Evolutionary conservation across 2,329 filamentous ascomycete genomes (phyloP).

Genomic region (Knufia fluminis): DNA sequence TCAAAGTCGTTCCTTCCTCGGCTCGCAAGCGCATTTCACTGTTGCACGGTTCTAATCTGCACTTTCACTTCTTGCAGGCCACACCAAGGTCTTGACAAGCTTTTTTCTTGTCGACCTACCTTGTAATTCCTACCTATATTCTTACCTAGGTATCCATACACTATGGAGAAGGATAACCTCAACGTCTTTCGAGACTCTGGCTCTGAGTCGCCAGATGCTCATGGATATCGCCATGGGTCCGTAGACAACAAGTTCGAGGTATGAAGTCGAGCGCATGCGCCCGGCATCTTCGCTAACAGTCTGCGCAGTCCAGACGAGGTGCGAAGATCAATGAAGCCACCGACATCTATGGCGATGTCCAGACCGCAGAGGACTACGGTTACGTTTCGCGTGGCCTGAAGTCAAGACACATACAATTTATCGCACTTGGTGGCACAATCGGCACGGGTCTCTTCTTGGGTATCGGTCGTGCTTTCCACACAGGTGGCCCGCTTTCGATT

Average conservation of each 20-base stretch:
- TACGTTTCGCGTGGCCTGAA: constrained; percentile 30
- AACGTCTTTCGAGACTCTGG: constrained; percentile 11
- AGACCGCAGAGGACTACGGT: constrained; percentile 34
- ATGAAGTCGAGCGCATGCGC: neutral
- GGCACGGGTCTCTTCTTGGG: constrained; percentile 31
- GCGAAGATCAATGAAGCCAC: constrained; percentile 35
- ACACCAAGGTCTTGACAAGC: constrained; percentile 2
- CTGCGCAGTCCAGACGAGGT: constrained; percentile 15
- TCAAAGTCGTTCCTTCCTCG: neutral
- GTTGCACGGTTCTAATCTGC: neutral
- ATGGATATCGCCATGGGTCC: constrained; percentile 8
- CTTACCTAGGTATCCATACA: neutral
- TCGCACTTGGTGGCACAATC: constrained; percentile 31
- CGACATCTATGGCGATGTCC: constrained; percentile 44
- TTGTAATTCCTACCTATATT: neutral
- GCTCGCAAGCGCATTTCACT: neutral
- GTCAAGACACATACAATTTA: constrained; percentile 33
- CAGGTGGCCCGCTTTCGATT: constrained; percentile 30
- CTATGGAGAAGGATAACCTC: constrained; percentile 14
- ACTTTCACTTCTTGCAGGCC: neutral
- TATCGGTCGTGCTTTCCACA: constrained; percentile 29
- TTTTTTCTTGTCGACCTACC: neutral
- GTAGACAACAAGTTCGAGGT: constrained; percentile 16
- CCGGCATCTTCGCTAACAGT: neutral
- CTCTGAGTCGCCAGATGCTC: constrained; percentile 15